A percentile compares a stretch with the other conserved stretches of the same genome.
These are phyloP conservation scores for Pelomyxa schiedti DNA, from an alignment of 78 protist species.

Conservation along the genomic window DNA sequence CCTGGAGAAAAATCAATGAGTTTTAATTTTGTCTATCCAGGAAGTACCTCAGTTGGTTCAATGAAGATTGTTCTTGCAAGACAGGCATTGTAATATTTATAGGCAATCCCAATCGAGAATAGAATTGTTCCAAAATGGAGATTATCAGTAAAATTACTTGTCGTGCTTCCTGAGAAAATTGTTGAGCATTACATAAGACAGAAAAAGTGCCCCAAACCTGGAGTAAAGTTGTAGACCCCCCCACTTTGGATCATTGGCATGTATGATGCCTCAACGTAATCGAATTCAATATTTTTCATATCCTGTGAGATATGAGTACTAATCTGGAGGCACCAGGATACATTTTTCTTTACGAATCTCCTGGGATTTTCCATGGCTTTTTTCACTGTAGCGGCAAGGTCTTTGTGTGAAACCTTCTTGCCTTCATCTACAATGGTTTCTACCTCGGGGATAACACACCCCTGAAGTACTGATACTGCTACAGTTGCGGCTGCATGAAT, in stretches of 20 bases:
- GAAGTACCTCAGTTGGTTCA: conserved; percentile 31
- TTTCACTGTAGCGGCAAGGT: conserved; percentile 8
- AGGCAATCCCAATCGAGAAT: conserved; percentile 50
- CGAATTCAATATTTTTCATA: neutral
- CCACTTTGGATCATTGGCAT: conserved; percentile 75
- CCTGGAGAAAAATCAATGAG: neutral
- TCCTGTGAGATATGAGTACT: neutral
- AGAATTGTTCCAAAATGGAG: conserved; percentile 45
- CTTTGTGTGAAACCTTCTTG: conserved; percentile 15
- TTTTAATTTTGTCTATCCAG: neutral
- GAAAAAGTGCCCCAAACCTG: too few relatives aligned
- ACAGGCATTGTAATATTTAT: conserved; percentile 55
- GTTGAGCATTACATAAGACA: too few relatives aligned
- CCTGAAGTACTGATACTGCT: too few relatives aligned
- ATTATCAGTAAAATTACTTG: conserved; percentile 21
- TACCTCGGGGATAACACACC: too few relatives aligned
- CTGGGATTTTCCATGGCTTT: conserved; percentile 22
- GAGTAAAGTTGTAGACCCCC: conserved; percentile 45
- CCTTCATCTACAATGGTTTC: conserved; percentile 30
- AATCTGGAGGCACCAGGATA: neutral
- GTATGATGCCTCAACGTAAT: conserved; percentile 33
- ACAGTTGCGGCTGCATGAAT: too few relatives aligned
- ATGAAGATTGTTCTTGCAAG: conserved; percentile 72
- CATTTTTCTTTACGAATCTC: too few relatives aligned
- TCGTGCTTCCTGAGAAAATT: conserved; percentile 13